These are phyloP conservation scores for Teunomyces barrocoloradensis DNA, from an alignment of 805 yeast genomes.

Conservation along the genomic window DNA sequence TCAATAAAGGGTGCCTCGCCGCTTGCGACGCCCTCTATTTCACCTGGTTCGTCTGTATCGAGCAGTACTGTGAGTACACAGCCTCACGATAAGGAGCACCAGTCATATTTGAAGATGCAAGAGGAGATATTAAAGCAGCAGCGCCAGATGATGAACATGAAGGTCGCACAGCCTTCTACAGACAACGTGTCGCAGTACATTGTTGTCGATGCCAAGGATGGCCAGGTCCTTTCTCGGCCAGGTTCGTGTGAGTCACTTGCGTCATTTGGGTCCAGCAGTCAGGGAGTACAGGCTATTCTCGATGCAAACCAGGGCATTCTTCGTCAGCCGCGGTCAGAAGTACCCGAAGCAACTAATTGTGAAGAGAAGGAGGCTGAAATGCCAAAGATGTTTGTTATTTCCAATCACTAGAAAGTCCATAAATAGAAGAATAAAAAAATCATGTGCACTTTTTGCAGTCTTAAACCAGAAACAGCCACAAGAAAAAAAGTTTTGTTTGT, in stretches of 20 bases:
- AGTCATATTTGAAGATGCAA: slow-evolving; percentile 35
- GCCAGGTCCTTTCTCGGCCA: neutral
- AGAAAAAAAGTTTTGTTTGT: neutral
- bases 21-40: neutral
- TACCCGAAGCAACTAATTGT: neutral
- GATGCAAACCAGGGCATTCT: slow-evolving; percentile 6
- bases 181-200: neutral
- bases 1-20: neutral
- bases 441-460: neutral
- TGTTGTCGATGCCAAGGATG: slow-evolving; percentile 1
- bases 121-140: slow-evolving; percentile 38
- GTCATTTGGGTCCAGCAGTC: slow-evolving; percentile 6
- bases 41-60: neutral
- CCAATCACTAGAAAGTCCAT: slow-evolving; percentile 5
- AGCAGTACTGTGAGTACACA: neutral
- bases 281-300: slow-evolving; percentile 7
- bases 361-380: neutral
- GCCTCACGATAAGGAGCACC: slow-evolving; percentile 29
- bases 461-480: neutral
- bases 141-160: slow-evolving; percentile 26
- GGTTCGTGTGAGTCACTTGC: slow-evolving; percentile 8
- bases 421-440: neutral
- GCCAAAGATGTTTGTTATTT: slow-evolving; percentile 11
- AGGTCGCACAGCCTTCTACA: slow-evolving; percentile 8
- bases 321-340: neutral